Percentiles rank a stretch among this genome's conserved stretches.
These are phyloP conservation scores for Colletotrichum lentis DNA, from an alignment of 2,329 filamentous ascomycete genomes.

Conservation along the genomic window DNA sequence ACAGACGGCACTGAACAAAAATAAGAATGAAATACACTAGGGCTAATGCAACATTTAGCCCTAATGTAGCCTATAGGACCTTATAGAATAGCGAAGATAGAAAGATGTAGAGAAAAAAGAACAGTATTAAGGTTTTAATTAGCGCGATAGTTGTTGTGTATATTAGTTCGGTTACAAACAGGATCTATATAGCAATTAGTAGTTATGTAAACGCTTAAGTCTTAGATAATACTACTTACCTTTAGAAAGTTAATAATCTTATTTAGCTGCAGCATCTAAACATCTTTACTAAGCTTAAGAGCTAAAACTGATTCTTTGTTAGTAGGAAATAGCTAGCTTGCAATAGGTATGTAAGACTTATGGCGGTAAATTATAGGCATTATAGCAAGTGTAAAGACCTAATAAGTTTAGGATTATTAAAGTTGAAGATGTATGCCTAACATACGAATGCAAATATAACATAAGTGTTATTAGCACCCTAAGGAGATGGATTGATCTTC, in stretches of 20 bases:
- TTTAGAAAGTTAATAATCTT: constrained; percentile 20
- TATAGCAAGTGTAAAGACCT: not conserved
- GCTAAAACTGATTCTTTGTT: not conserved
- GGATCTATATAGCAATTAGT: not conserved
- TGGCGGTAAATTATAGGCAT: not conserved
- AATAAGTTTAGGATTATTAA: too few relatives aligned
- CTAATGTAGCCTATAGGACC: constrained; percentile 41
- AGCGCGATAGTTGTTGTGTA: not conserved
- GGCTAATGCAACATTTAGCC: constrained; percentile 41
- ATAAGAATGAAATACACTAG: constrained; percentile 44
- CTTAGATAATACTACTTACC: not conserved
- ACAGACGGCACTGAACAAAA: constrained; percentile 46
- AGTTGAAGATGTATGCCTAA: not conserved
- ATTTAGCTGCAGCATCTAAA: constrained; percentile 16
- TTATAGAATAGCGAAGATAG: constrained; percentile 36
- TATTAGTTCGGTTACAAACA: constrained; percentile 4
- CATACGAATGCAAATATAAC: not conserved
- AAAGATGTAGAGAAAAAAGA: constrained; percentile 45
- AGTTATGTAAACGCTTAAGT: not conserved
- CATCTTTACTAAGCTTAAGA: constrained; percentile 11
- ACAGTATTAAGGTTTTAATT: constrained; percentile 44
- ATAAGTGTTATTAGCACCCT: constrained; percentile 3
- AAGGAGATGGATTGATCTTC: not conserved
- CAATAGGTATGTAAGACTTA: not conserved
- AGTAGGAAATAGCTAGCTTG: not conserved